Evolutionary conservation across 345 rosid species (phyloP), one percentile per base, ranked within the genome.

Genomic region (Microcos paniculata): DNA sequence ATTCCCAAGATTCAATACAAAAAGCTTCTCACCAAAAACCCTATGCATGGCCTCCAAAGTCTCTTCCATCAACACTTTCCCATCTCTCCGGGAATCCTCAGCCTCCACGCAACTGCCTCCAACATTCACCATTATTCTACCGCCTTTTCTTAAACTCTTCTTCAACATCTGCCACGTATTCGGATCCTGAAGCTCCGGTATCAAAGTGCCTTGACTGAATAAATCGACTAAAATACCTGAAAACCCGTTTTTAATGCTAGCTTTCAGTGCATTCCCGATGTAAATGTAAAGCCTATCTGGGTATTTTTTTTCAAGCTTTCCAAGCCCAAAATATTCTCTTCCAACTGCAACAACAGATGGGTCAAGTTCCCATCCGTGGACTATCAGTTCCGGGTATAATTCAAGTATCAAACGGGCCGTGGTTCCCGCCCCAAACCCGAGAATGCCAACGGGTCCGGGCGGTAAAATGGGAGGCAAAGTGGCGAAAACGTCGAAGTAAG

Each of bases 341-440:
- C 89, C 99, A 0, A 93, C 98, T 6, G 80, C 83, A 16, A 91
- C 79, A 38, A 93, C 99, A n/a, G 81, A 87, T 49, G 91, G 93
- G 82, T 91, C 99, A 26, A 95, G 88, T 81, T 95, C 99, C 97
- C 98, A 93, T 42, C 99, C 98, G 64, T 91, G 96, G 73, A 95
- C 49, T 7, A 69, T 70, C 65, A 74, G 62, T 0, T 84, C 86
- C 2, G 93, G 92, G 85, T 95, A 88, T 40, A 89, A 64, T 72
- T 90, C 94, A 4, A 95, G 89, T 28, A 95, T 71, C 61, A 95
- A 61, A 21, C 90, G 87, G 5, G 96, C 96, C 0, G 94, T 72
- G 6, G 98, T 86, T 31, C 98, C 97, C 19, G 96, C 99, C 11
- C 97, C 98, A 77, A 95, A 89, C 3, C 93, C 97, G 56, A 94